Base-by-base conservation (phyloP, 2,329 filamentous ascomycete species). In the Rhinocladiella mackenziei region DNA sequence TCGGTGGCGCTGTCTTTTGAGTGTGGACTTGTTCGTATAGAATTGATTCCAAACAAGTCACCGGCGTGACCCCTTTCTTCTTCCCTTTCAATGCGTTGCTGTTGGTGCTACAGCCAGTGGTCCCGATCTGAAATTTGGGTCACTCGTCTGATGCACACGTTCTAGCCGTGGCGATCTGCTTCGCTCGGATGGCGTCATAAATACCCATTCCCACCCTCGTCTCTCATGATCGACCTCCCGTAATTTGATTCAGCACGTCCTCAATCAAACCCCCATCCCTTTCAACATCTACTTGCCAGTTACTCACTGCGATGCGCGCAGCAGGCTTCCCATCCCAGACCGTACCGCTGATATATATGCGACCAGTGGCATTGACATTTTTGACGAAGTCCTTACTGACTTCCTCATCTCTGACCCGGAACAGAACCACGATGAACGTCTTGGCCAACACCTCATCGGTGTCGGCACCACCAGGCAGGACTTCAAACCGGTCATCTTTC, bases 1-100 rank as follows among this genome's bases (percentile, higher is more conserved):
- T 98, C 61, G 92, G 92, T 1, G 94, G 92, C n/a, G 92, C 89
- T 31, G 91, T 97, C 56, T 84, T 84, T 58, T 82, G 38, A 49
- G n/a, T n/a, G n/a, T n/a, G n/a, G n/a, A n/a, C n/a, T n/a, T n/a
- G n/a, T n/a, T n/a, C n/a, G n/a, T n/a, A n/a, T n/a, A n/a, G n/a
- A n/a, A n/a, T n/a, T n/a, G n/a, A n/a, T n/a, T n/a, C n/a, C n/a
- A n/a, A n/a, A n/a, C n/a, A n/a, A n/a, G n/a, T n/a, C n/a, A n/a
- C n/a, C n/a, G n/a, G n/a, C n/a, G n/a, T n/a, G n/a, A n/a, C n/a
- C n/a, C n/a, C n/a, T n/a, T n/a, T n/a, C n/a, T n/a, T n/a, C n/a
- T n/a, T n/a, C n/a, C n/a, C n/a, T n/a, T n/a, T n/a, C n/a, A n/a
- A n/a, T n/a, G n/a, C n/a, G n/a, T n/a, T n/a, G n/a, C n/a, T n/a